phyloP scores from a whole-genome alignment of 140 eudicot species.

The Anethum foeniculum region DNA sequence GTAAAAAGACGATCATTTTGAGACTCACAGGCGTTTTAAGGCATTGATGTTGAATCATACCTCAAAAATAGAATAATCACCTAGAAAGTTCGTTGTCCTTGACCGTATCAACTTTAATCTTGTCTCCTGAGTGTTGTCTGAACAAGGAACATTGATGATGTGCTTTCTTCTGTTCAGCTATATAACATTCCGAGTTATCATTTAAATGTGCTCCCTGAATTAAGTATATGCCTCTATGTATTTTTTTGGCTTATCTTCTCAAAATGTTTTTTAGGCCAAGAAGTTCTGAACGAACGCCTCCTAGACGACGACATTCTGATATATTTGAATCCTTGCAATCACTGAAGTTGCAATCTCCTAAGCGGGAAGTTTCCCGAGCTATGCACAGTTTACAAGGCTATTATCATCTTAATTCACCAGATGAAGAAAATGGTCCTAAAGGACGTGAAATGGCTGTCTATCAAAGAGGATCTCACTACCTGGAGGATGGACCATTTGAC shows the following conservation, averaged over 20 bases:
- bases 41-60: background rate
- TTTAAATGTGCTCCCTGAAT: background rate
- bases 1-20: background rate
- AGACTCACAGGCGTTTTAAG: background rate
- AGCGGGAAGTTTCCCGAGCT: constrained; percentile 42
- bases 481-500: constrained; percentile 22
- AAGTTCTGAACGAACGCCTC: constrained; percentile 37
- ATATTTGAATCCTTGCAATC: constrained; percentile 52
- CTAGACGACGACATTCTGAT: constrained; percentile 48
- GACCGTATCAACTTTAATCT: background rate
- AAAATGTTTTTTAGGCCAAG: constrained; percentile 30
- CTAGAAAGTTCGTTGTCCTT: background rate
- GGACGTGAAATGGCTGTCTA: constrained; percentile 56
- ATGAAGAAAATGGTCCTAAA: constrained; percentile 24
- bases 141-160: background rate
- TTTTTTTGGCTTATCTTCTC: constrained; percentile 8
- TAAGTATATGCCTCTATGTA: background rate
- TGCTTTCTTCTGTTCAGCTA: background rate
- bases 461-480: constrained; percentile 28
- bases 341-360: constrained; percentile 43
- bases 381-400: constrained; percentile 55
- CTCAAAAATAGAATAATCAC: background rate
- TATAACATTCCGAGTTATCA: background rate
- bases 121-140: background rate
- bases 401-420: constrained; percentile 44